A percentile compares a stretch with the other conserved stretches of the same genome.
Conservation (phyloP, 768 basidiomycete species). For the Russula virescens region DNA sequence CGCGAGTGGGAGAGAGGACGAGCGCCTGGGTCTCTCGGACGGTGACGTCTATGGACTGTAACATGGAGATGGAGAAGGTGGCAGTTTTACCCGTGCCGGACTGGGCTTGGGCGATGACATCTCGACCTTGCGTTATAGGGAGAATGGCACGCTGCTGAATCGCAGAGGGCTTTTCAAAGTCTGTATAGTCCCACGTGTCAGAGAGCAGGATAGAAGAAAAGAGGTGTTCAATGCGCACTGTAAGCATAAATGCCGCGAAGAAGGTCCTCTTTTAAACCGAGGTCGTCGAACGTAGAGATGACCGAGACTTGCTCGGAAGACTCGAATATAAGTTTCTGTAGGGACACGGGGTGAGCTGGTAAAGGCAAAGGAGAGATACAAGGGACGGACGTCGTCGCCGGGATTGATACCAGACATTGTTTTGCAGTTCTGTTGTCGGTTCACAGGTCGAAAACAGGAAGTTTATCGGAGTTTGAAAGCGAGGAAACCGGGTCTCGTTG, state of each 20-base stretch:
- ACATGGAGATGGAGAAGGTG: slow-evolving; percentile 95
- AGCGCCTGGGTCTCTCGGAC: slow-evolving; percentile 95
- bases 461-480: slow-evolving; percentile 16
- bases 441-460: not conserved
- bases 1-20: slow-evolving; percentile 95
- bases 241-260: slow-evolving; percentile 97
- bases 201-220: slow-evolving; percentile 1
- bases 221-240: slow-evolving; percentile 48
- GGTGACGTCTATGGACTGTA: slow-evolving; percentile 95
- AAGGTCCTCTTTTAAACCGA: slow-evolving; percentile 90
- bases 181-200: slow-evolving; percentile 31
- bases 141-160: slow-evolving; percentile 98
- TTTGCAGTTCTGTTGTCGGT: slow-evolving; percentile 28
- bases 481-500: not conserved
- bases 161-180: slow-evolving; percentile 97
- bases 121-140: slow-evolving; percentile 91
- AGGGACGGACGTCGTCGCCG: slow-evolving; percentile 71
- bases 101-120: slow-evolving; percentile 99
- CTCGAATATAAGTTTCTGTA: slow-evolving; percentile 88
- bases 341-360: not conserved
- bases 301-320: slow-evolving; percentile 90
- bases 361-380: not conserved
- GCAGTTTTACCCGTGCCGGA: slow-evolving; percentile 99
- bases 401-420: slow-evolving; percentile 78
- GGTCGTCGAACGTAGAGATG: slow-evolving; percentile 85